Base-by-base conservation (phyloP, 129 eudicot species). In the Centaurea solstitialis region DNA sequence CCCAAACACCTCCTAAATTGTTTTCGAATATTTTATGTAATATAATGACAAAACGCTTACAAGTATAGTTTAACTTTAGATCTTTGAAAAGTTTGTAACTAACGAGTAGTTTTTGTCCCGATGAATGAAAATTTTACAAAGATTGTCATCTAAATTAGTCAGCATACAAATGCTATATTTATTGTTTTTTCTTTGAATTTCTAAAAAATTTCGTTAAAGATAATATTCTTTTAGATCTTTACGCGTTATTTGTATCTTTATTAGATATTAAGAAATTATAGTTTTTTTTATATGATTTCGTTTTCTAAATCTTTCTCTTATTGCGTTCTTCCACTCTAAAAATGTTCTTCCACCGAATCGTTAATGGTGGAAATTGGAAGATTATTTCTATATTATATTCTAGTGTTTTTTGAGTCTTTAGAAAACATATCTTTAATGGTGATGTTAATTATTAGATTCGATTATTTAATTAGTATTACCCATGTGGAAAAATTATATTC, bases 401-500 rank as follows among this genome's bases (percentile, higher is more conserved):
- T 57, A 17, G 64, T 26, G 64, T 26, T 0, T 57, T 57, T 57
- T 50, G 6, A 50, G 62, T 50, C 62, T 15, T 50, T 17, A 50
- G 4, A 50, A 50, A 50, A 18, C 17, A 4, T 50, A 50, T 50
- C 1, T 50, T 15, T 50, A 13, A 50, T 50, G 20, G 61, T 3
- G 4, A 50, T 13, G n/a, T 17, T 10, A 50, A 50, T 50, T 13
- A 50, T 50, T 17, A 50, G 12, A 45, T 45, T 45, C 17, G n/a
- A 57, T 17, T 57, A 53, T 53, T 50, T 17, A 53, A 17, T 53
- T 53, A 13, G 2, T 13, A 13, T 9, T 43, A 43, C 70, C 70
- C 81, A 79, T 37, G 76, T 79, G 83, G 30, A 70, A 18, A 33
- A 53, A 12, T 9, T 37, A 21, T 17, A 74, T 75, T 22, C 37